Evolutionary conservation across 2,329 filamentous ascomycete species (phyloP).

Genomic region (Exophiala aquamarina): DNA sequence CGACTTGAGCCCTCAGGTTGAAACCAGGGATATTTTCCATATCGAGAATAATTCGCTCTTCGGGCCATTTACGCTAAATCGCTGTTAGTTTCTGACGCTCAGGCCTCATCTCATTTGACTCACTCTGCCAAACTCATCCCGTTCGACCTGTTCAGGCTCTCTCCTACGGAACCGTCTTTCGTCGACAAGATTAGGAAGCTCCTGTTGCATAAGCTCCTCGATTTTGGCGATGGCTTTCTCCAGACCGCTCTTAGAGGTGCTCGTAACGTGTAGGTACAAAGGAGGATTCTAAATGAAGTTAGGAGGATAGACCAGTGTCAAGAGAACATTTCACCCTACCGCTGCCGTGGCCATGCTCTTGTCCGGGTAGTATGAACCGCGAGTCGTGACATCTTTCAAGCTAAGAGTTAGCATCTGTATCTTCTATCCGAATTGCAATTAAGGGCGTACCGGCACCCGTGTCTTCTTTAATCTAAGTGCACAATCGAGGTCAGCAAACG

Average conservation of each 20-base stretch:
- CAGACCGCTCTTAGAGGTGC: constrained; percentile 85
- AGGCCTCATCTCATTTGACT: constrained; percentile 28
- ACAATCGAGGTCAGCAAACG: constrained; percentile 52
- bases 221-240: constrained; percentile 86
- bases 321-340: constrained; percentile 56
- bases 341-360: constrained; percentile 94
- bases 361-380: constrained; percentile 94
- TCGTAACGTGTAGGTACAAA: constrained; percentile 92
- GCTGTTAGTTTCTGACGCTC: constrained; percentile 1
- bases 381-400: constrained; percentile 94
- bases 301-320: constrained; percentile 7
- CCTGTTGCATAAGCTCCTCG: constrained; percentile 92
- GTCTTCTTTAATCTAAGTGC: constrained; percentile 98
- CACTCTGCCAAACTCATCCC: constrained; percentile 88
- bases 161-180: constrained; percentile 86
- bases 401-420: constrained; percentile 61
- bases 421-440: constrained; percentile 47
- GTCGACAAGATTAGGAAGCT: constrained; percentile 91
- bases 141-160: constrained; percentile 77
- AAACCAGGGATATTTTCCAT: constrained; percentile 92
- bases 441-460: constrained; percentile 96
- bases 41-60: constrained; percentile 87
- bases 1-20: constrained; percentile 93
- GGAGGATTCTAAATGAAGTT: constrained; percentile 70
- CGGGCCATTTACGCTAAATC: constrained; percentile 91